A percentile compares a stretch with the other conserved stretches of the same genome.
These are phyloP conservation scores for Kockovaella imperatae DNA, from an alignment of 768 basidiomycete species.

Conservation along the genomic window DNA sequence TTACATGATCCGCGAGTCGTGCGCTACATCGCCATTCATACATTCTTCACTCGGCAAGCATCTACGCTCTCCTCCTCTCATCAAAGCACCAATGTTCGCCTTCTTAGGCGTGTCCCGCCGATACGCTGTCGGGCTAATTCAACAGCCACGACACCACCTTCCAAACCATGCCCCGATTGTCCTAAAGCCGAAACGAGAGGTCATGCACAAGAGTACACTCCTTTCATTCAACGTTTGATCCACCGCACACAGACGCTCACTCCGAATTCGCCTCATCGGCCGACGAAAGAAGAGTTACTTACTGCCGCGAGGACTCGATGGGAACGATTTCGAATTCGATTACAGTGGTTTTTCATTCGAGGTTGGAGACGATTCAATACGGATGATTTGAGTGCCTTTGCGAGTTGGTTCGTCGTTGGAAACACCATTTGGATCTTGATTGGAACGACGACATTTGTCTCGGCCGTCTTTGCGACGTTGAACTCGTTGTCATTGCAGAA, in stretches of 20 bases:
- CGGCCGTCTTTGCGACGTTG: slow-evolving; percentile 76
- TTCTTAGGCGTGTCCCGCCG: slow-evolving; percentile 6
- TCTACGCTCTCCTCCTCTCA: background rate
- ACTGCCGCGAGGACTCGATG: slow-evolving; percentile 81
- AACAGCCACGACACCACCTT: slow-evolving; percentile 2
- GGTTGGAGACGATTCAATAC: slow-evolving; percentile 91
- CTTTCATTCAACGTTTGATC: slow-evolving; percentile 40
- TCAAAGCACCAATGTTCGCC: slow-evolving; percentile 12
- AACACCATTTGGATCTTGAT: slow-evolving; percentile 92
- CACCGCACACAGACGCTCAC: slow-evolving; percentile 13
- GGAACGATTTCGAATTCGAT: slow-evolving; percentile 78
- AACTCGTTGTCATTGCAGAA: slow-evolving; percentile 67
- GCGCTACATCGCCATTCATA: slow-evolving; percentile 32
- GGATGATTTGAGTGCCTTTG: slow-evolving; percentile 92
- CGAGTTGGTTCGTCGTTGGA: slow-evolving; percentile 92
- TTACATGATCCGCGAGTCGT: no score
- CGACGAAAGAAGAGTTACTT: slow-evolving; percentile 82
- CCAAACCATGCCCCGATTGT: slow-evolving; percentile 8
- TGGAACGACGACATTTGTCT: slow-evolving; percentile 97
- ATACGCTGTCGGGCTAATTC: background rate
- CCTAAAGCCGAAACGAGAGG: background rate
- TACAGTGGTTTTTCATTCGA: slow-evolving; percentile 94
- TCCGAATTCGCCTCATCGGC: slow-evolving; percentile 46
- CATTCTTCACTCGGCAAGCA: slow-evolving; percentile 36
- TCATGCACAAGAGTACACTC: slow-evolving; percentile 41